Evolutionary conservation across 1,284 basidiomycete species (phyloP), one percentile per base, ranked within the genome.

Genomic region (Naganishia cerealis): DNA sequence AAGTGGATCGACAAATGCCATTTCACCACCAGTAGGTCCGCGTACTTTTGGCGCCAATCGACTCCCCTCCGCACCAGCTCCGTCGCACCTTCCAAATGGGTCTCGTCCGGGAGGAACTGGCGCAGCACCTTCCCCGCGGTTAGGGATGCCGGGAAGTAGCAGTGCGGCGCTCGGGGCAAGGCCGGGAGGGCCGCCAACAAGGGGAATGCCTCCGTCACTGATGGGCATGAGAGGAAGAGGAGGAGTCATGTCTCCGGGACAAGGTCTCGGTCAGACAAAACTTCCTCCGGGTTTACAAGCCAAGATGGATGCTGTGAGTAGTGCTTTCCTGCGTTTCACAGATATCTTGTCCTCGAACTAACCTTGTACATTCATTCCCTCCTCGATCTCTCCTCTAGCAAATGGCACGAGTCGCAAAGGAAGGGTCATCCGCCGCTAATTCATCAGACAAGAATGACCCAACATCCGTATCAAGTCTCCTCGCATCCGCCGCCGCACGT

Each of bases 261-360:
- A 52, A 40, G 50, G 61, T 42, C 42, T 38, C 13, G 48, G 61
- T 53, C 61, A 63, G 50, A 63, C 61, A n/a, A 74, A 76, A 48
- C 73, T 95, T 71, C 94, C 94, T 0, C 92, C 94, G 0, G 87
- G 88, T 63, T 84, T 98, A 65, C 92, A 94, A 77, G 91, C 91
- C 70, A 96, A 94, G 83, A 90, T 97, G 87, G 90, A 90, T 65
- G 91, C 73, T 72, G 77, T 78, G 66, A 66, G 77, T 73, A 42
- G 6, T 26, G 18, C 40, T 29, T 40, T 26, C 24, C 24, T 26
- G 3, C n/a, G 26, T 12, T 21, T 55, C 40, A 15, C 5, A 55
- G 7, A 33, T 1, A 36, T 15, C 3, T 18, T 56, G 8, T 18
- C 33, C 18, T 33, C 29, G 6, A 6, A 10, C 54, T 36, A 24